Conservation (phyloP, 164 flowering plant genomes). For the Sextonia rubra region DNA sequence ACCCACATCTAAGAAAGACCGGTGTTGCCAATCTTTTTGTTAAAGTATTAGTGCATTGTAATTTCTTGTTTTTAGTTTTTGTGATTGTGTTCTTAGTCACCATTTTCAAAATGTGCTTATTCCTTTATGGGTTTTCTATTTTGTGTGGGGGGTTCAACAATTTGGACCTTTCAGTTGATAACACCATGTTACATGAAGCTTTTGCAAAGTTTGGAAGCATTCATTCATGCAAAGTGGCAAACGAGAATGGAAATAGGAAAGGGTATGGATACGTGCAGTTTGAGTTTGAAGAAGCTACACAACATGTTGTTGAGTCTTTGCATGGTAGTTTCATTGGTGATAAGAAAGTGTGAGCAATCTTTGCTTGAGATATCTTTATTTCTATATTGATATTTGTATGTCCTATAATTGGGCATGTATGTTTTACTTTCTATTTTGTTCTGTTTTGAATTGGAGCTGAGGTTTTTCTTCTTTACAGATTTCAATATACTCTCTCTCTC, state of each 20-base stretch:
- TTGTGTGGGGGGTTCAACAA: no score
- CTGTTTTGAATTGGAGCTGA: not conserved
- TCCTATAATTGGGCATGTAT: not conserved
- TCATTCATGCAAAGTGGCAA: constrained; percentile 50
- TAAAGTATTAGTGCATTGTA: constrained; percentile 5
- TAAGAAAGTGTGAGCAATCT: constrained; percentile 32
- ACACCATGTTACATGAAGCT: constrained; percentile 21
- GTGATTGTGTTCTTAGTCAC: no score
- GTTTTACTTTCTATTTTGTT: not conserved
- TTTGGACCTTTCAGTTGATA: constrained; percentile 20
- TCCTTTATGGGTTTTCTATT: no score
- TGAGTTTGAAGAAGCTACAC: constrained; percentile 41
- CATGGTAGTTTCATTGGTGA: constrained; percentile 29
- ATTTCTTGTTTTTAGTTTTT: not conserved
- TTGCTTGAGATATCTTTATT: not conserved
- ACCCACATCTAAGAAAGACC: constrained; percentile 30
- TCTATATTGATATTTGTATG: not conserved
- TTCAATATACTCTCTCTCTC: no score
- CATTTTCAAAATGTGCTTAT: no score
- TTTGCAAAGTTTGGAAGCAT: constrained; percentile 33
- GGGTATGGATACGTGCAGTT: constrained; percentile 52
- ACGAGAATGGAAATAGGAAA: constrained; percentile 39
- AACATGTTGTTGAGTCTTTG: constrained; percentile 28
- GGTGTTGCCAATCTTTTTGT: constrained; percentile 38
- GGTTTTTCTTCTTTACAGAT: no score